Evolutionary conservation across 192 early-diverging fungal genomes (phyloP), one percentile per base, ranked within the genome.

Genomic region (Jimgerdemannia flammicorona): DNA sequence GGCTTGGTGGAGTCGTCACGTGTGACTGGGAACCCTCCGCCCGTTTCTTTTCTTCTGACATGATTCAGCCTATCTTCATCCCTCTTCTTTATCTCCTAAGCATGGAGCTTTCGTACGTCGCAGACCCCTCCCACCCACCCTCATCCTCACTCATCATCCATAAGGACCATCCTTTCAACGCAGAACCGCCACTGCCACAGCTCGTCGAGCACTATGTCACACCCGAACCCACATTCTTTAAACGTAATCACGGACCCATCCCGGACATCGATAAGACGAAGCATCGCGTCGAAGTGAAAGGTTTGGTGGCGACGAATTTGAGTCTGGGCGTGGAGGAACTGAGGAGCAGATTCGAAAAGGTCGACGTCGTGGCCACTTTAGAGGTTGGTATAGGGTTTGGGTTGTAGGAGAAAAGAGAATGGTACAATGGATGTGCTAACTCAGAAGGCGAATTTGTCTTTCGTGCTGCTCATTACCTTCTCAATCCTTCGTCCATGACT

Each of bases 181-280:
- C 96, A 29, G 96, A 97, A 72, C 90, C 92, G 4, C 84, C 87
- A 4, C 83, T 88, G 8, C 80, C 87, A 9, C 81, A 79, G 66
- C 84, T 94, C 8, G 80, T 90, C 10, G 84, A 91, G 65, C 76
- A 83, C 66, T 88, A 88, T 77, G 87, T 95, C 54, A 97, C 96
- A 11, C 93, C 94, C 4, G 91, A 89, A 64, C 82, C 88, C 20
- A 77, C 84, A 59, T 94, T 94, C 79, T 97, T 93, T 74, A 92
- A 94, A 65, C 91, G 96, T 29, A 94, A 95, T 83, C 96, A 97
- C 75, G 90, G 95, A 4, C 93, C 96, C 39, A 93, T 97, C 44
- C 96, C 96, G 10, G 82, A 90, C 44, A 84, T 96, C n/a, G 83
- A 89, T 20, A 74, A 76, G 2, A 78, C 84, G 0, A 75, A 80